Conservation (phyloP, 2,329 filamentous ascomycete genomes). For the Cryphonectria carpinicola region DNA sequence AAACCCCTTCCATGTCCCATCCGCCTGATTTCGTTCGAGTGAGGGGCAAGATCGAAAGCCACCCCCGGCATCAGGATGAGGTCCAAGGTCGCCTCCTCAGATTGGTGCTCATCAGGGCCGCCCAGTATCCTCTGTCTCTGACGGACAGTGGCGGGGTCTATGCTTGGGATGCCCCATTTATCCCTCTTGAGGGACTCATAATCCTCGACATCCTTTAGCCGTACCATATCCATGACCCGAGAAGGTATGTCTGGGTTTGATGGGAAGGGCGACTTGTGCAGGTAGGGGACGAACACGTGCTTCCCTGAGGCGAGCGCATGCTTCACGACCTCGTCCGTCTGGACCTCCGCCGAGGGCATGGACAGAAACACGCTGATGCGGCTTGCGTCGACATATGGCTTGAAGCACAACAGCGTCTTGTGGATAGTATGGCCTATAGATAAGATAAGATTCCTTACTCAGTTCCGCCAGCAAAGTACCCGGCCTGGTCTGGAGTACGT, state of each 20-base stretch:
- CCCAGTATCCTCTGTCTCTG: constrained; percentile 75
- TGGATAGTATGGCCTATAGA: constrained; percentile 66
- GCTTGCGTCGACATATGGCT: constrained; percentile 75
- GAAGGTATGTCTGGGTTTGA: constrained; percentile 57
- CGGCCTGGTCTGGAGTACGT: constrained; percentile 38
- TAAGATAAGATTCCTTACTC: constrained; percentile 9
- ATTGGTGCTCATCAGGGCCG: constrained; percentile 51
- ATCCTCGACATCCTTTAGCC: constrained; percentile 72
- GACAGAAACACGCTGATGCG: constrained; percentile 87
- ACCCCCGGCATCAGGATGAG: constrained; percentile 91
- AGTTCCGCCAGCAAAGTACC: constrained; percentile 32
- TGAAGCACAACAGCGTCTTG: constrained; percentile 65
- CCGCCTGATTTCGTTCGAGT: constrained; percentile 64
- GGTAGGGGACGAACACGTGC: constrained; percentile 88
- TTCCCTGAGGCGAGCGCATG: constrained; percentile 80
- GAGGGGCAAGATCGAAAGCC: constrained; percentile 74
- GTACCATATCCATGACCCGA: constrained; percentile 92
- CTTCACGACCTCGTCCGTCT: constrained; percentile 79
- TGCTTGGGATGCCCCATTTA: constrained; percentile 93
- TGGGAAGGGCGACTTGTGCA: constrained; percentile 63
- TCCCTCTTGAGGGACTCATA: constrained; percentile 78
- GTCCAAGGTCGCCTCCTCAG: constrained; percentile 65
- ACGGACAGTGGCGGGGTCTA: constrained; percentile 66
- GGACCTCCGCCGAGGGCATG: constrained; percentile 87
- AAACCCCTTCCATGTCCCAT: constrained; percentile 95